Evolutionary conservation across 176 grass and related monocot species (phyloP), one percentile per base, ranked within the genome.

Genomic region (Bolboschoenus planiculmis): DNA sequence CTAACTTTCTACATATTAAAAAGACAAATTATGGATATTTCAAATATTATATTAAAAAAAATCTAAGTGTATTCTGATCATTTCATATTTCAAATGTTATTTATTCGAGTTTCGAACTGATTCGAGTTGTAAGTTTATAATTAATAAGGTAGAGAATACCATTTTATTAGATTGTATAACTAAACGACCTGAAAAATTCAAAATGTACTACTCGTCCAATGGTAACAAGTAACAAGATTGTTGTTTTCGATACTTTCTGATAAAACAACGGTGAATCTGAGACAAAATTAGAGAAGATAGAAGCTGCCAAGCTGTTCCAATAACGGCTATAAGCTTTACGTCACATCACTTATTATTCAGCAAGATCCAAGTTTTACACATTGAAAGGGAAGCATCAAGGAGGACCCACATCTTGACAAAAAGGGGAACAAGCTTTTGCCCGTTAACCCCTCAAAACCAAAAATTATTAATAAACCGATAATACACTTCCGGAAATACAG

Each of bases 261-360:
- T 67, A 30, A 67, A 44, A 29, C 1, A 84, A 57, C 20, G 30
- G 11, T 67, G 26, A 15, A 15, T 62, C 29, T 62, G 27, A 62
- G 59, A 84, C 54, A 82, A 62, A 31, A 82, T 47, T 71, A 11
- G 29, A 54, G 63, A 84, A 3, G 64, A 74, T 64, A 54, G 30
- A 15, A 51, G 36, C 34, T 83, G 43, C n/a, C 36, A 51, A 35
- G 15, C 2, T 72, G 18, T 68, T 51, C 43, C 15, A 24, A 78
- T 51, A 74, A 78, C 67, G 67, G 70, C 66, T 46, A 77, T 36
- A 59, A 64, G 21, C 46, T 63, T 85, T 85, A 78, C 4, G 68
- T 79, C 70, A 85, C 83, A 47, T 85, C 14, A 2, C 50, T 53
- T 15, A 14, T 84, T 36, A 70, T 76, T 72, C 83, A 84, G 61